Percentiles rank a stretch among this genome's conserved stretches.
Conservation (phyloP, 768 basidiomycete species). For the Lenzites betulinus region DNA sequence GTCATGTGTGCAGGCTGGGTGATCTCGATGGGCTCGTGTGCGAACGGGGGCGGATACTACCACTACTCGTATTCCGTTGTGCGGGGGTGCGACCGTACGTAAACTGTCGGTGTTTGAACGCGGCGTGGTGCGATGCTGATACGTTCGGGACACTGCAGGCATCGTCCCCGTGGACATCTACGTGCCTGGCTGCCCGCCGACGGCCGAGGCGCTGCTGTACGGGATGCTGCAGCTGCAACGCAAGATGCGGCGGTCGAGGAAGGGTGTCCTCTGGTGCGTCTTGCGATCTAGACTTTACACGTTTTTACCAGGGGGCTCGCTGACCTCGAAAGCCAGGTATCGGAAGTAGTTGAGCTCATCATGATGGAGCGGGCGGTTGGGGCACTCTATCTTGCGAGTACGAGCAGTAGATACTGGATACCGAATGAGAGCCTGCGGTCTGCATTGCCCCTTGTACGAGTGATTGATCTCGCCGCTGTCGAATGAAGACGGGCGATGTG, state of each 20-base stretch:
- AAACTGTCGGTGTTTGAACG: conserved; percentile 5
- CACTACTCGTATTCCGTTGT: conserved; percentile 99
- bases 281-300: not conserved
- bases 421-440: conserved; percentile 11
- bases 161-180: conserved; percentile 99
- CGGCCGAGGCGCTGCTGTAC: conserved; percentile 95
- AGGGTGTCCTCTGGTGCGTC: conserved; percentile 81
- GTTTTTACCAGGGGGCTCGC: not conserved
- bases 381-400: conserved; percentile 3
- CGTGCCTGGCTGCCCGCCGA: conserved; percentile 93
- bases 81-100: conserved; percentile 92
- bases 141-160: conserved; percentile 44
- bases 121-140: conserved; percentile 15
- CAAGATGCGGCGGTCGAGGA: conserved; percentile 90
- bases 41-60: conserved; percentile 96
- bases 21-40: conserved; percentile 99
- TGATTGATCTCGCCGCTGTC: not conserved
- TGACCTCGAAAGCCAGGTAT: conserved; percentile 20
- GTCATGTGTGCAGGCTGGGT: conserved; percentile 75
- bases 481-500: not conserved
- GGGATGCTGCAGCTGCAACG: conserved; percentile 97
- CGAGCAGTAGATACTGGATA: conserved; percentile 15
- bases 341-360: conserved; percentile 25
- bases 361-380: conserved; percentile 12
- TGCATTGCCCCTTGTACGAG: not conserved